These are phyloP conservation scores for Bromus sterilis DNA, from an alignment of 176 grass and related monocot species.

Conservation along the genomic window DNA sequence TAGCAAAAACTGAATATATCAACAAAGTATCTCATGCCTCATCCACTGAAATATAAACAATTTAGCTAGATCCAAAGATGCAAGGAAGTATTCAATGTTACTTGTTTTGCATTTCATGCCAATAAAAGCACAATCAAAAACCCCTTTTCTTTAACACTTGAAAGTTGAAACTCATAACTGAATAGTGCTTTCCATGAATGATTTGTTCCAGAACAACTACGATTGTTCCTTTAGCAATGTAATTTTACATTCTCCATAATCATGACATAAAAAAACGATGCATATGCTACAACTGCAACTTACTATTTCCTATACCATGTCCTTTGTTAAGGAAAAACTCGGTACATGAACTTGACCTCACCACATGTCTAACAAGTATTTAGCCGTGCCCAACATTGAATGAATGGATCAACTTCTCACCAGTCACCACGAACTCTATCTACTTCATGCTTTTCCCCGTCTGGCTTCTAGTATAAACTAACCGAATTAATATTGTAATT, in stretches of 20 bases:
- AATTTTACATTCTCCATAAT: not conserved
- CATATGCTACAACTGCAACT: not conserved
- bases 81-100: not conserved
- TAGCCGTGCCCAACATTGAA: not conserved
- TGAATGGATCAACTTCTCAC: not conserved
- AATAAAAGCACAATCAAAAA: not conserved
- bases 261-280: not conserved
- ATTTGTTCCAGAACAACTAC: not conserved
- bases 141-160: not conserved
- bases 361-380: not conserved
- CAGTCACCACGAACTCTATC: not conserved
- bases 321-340: not conserved
- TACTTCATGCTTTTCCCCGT: not conserved
- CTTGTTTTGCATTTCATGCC: not conserved
- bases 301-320: not conserved
- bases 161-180: not conserved
- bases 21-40: not conserved
- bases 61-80: not conserved
- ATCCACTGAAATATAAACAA: not conserved
- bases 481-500: not conserved
- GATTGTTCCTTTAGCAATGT: not conserved
- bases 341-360: not conserved
- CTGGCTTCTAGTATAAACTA: not conserved
- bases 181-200: not conserved
- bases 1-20: not conserved